These are phyloP conservation scores for Wickerhamomyces hampshirensis DNA, from an alignment of 805 yeast species.

Conservation along the genomic window DNA sequence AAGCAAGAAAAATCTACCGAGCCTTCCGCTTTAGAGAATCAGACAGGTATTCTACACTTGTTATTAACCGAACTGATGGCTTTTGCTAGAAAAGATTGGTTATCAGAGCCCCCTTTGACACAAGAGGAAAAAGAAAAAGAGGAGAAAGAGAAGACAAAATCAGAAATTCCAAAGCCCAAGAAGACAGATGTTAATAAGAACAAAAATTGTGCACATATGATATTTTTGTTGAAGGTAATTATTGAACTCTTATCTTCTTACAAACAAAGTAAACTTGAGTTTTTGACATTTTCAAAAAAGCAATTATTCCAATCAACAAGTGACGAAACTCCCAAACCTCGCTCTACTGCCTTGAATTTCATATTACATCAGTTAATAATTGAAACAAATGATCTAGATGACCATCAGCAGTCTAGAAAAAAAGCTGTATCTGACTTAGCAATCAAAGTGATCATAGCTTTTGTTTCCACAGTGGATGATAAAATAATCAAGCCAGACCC, in stretches of 20 bases:
- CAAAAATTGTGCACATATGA: constrained; percentile 56
- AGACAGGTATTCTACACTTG: constrained; percentile 59
- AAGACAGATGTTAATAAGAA: constrained; percentile 41
- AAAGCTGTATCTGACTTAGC: constrained; percentile 58
- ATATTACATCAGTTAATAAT: constrained; percentile 71
- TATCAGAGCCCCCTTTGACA: constrained; percentile 29
- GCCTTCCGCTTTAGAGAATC: constrained; percentile 16
- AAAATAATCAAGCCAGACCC: constrained; percentile 32
- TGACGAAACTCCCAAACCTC: constrained; percentile 50
- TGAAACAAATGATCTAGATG: constrained; percentile 32
- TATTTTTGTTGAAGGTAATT: constrained; percentile 62
- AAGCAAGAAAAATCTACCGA: background rate
- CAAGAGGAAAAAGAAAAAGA: constrained; percentile 27
- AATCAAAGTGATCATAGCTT: constrained; percentile 52
- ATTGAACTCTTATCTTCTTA: constrained; percentile 75
- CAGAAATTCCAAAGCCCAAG: constrained; percentile 22
- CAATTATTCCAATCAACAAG: constrained; percentile 18
- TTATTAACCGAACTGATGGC: constrained; percentile 64
- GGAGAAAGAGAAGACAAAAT: constrained; percentile 23
- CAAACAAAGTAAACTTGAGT: constrained; percentile 75
- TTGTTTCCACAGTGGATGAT: constrained; percentile 51
- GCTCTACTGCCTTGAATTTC: constrained; percentile 72
- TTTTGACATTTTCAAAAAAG: constrained; percentile 71
- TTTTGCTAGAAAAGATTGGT: constrained; percentile 36
- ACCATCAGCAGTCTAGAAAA: constrained; percentile 44